Conservation (phyloP, 768 basidiomycete species). For the Collybiopsis confluens region DNA sequence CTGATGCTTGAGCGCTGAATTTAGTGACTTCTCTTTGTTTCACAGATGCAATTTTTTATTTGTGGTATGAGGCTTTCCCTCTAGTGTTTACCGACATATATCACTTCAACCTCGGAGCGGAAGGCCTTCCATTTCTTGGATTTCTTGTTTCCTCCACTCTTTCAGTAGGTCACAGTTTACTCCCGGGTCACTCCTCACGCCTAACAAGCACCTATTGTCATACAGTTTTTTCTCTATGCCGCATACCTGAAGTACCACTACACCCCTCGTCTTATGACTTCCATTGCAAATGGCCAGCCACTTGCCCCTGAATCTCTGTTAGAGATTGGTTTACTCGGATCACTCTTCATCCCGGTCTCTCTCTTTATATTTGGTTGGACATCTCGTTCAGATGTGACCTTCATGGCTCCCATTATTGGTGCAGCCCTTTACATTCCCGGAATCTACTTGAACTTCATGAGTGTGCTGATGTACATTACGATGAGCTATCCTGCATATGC, state of each 20-base stretch:
- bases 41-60: slow-evolving; percentile 24
- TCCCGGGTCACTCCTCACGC: background rate
- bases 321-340: slow-evolving; percentile 27
- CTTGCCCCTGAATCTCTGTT: slow-evolving; percentile 25
- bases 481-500: slow-evolving; percentile 26
- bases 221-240: slow-evolving; percentile 17
- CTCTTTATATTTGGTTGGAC: slow-evolving; percentile 32
- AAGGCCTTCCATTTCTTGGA: slow-evolving; percentile 27
- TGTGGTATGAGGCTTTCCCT: slow-evolving; percentile 30
- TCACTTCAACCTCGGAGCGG: slow-evolving; percentile 25
- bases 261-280: slow-evolving; percentile 13
- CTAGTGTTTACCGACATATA: slow-evolving; percentile 28
- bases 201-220: background rate
- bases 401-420: slow-evolving; percentile 31
- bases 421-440: slow-evolving; percentile 28
- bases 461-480: slow-evolving; percentile 23
- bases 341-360: slow-evolving; percentile 25
- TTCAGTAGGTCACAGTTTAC: background rate
- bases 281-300: slow-evolving; percentile 9
- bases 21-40: background rate
- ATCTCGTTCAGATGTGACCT: slow-evolving; percentile 21
- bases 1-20: no score
- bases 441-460: slow-evolving; percentile 26
- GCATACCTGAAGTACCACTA: slow-evolving; percentile 20
- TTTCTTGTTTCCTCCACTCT: slow-evolving; percentile 13